These are phyloP conservation scores for Aquanectria penicillioides DNA, from an alignment of 2,329 filamentous ascomycete species.

Conservation along the genomic window DNA sequence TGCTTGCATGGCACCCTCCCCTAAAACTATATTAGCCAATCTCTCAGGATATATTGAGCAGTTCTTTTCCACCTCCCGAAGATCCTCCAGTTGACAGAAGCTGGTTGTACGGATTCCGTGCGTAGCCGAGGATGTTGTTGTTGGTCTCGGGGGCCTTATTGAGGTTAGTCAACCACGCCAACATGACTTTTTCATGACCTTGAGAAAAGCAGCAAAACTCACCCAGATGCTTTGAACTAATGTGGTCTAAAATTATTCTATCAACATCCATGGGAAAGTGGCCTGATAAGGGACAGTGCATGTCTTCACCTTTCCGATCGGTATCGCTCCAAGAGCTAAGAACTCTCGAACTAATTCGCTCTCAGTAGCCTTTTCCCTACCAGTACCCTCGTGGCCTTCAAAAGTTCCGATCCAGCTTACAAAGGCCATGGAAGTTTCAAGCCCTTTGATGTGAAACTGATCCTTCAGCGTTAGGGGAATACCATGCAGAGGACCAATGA, in stretches of 20 bases:
- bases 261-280: neutral
- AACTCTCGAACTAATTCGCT: conserved; percentile 59
- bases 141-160: too few species aligned
- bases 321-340: conserved; percentile 57
- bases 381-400: conserved; percentile 46
- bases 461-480: conserved; percentile 55
- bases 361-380: conserved; percentile 49
- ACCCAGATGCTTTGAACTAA: conserved; percentile 24
- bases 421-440: conserved; percentile 69
- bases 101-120: conserved; percentile 15
- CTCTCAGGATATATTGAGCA: conserved; percentile 15
- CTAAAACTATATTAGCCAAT: conserved; percentile 8
- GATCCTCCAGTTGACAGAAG: conserved; percentile 20
- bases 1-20: conserved; percentile 14
- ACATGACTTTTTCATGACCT: too few species aligned
- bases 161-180: too few species aligned
- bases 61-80: conserved; percentile 25
- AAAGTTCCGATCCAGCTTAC: conserved; percentile 55
- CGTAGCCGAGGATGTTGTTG: conserved; percentile 6
- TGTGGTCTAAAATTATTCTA: conserved; percentile 46
- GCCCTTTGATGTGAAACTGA: conserved; percentile 68
- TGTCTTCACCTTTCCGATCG: conserved; percentile 61
- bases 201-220: too few species aligned
- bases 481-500: conserved; percentile 24
- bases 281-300: neutral